Percentiles rank a stretch among this genome's conserved stretches.
Conservation (phyloP, 108 stramenopile species). For the Cyclotella cryptica region DNA sequence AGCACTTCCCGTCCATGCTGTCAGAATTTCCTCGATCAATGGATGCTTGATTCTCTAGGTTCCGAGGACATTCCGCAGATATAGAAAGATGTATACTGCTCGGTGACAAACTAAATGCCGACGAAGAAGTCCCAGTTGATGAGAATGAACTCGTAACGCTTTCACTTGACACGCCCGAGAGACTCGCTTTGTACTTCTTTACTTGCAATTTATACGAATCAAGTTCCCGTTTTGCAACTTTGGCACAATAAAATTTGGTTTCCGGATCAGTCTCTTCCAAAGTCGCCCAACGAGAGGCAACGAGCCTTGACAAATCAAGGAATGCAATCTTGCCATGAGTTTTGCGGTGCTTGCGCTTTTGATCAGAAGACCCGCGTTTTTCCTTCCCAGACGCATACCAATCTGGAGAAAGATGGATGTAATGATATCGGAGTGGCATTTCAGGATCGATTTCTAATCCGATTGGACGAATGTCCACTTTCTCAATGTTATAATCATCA, state of each 20-base stretch:
- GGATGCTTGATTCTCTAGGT: not conserved
- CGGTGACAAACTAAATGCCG: not conserved
- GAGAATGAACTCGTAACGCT: not conserved
- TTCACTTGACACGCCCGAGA: not conserved
- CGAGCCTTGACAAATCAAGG: conserved; percentile 62
- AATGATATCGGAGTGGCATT: conserved; percentile 39
- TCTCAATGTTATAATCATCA: conserved; percentile 15
- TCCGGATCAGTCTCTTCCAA: conserved; percentile 26
- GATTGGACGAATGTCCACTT: conserved; percentile 11
- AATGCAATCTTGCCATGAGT: conserved; percentile 79
- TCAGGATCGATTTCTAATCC: conserved; percentile 21
- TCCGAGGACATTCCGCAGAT: not conserved
- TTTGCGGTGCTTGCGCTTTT: conserved; percentile 58
- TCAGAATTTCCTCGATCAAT: not conserved
- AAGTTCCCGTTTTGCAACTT: conserved; percentile 22
- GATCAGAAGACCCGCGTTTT: conserved; percentile 3
- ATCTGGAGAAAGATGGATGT: conserved; percentile 16
- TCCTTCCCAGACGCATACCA: conserved; percentile 27
- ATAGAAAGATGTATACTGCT: not conserved
- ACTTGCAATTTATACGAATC: conserved; percentile 22
- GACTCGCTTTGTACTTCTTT: conserved; percentile 11
- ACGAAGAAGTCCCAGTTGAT: not conserved
- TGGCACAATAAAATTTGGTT: conserved; percentile 21
- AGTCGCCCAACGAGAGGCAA: conserved; percentile 61
- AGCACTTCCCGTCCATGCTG: too few relatives aligned